Percentiles rank a stretch among this genome's conserved stretches.
Conservation (phyloP, 148 eudicot genomes). For the Rhododendron ferrugineum region DNA sequence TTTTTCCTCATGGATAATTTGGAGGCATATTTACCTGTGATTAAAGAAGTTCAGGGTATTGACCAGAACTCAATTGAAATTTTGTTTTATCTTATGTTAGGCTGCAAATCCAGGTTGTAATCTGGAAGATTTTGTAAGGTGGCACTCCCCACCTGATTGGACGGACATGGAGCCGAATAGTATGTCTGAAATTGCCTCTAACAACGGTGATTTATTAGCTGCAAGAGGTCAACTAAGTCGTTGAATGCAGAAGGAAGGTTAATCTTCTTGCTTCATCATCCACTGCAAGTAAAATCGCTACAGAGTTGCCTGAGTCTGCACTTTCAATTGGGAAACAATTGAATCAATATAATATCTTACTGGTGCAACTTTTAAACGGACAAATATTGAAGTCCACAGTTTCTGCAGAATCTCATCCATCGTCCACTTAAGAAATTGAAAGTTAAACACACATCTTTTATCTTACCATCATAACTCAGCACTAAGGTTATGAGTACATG, state of each 20-base stretch:
- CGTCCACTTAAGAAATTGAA: background rate
- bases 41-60: background rate
- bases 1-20: background rate
- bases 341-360: background rate
- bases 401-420: background rate
- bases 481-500: background rate
- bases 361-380: background rate
- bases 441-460: background rate
- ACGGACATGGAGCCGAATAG: slow-evolving; percentile 40
- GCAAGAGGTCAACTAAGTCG: slow-evolving; percentile 82
- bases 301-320: background rate
- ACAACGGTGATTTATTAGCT: slow-evolving; percentile 36
- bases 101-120: slow-evolving; percentile 99
- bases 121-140: slow-evolving; percentile 95
- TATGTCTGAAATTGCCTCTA: slow-evolving; percentile 33
- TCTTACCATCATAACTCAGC: background rate
- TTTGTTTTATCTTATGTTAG: slow-evolving; percentile 29
- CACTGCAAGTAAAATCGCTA: background rate
- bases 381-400: background rate
- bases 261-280: slow-evolving; percentile 5
- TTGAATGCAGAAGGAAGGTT: slow-evolving; percentile 96
- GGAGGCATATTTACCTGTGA: slow-evolving; percentile 3
- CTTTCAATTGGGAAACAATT: background rate
- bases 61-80: background rate
- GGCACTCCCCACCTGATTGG: slow-evolving; percentile 99